Base-by-base conservation (phyloP, 345 rosid species). In the thale cress (Arabidopsis thaliana) region DNA sequence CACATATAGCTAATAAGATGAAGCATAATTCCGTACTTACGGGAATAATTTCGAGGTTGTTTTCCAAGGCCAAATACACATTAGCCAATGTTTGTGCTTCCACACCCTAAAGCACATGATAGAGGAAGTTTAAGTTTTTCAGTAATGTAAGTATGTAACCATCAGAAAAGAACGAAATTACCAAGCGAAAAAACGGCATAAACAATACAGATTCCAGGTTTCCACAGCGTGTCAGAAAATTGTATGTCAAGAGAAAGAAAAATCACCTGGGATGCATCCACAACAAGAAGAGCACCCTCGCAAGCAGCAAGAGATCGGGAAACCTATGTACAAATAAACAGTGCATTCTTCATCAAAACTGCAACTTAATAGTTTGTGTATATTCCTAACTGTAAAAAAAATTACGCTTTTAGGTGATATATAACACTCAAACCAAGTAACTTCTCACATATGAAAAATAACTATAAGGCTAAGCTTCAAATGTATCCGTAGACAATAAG, bases 271-370 rank as follows among this genome's bases (percentile, higher is more conserved):
- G 99, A 91, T 79, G 99, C 97, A 84, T 95, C 99, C 69, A 95
- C 97, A 68, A 95, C 97, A 72, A 95, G 95, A 67, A 95, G 96
- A 71, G 99, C 99, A 79, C 99, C 99, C 87, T 95, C 99, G 56
- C 99, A 95, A 16, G 97, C 99, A 68, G 99, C 99, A 82, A 95
- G 97, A 51, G 99, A 95, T 75, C 99, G 91, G 37, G 99, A 95
- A 71, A 95, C 99, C 98, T 93, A 73, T 37, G 28, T 23, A 59
- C 23, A 58, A 44, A 56, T 13, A 0, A 62, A 25, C 44, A 56
- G 16, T 28, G 40, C 44, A 59, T 59, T 49, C 49, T 50, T 38
- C 67, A 75, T 38, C 14, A 71, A 57, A 71, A 14, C 55, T 52
- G 41, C 24, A 50, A 48, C 53, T 25, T 48, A 7, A 36, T 10